These are phyloP conservation scores for Trichoderma koningii DNA, from an alignment of 2,329 filamentous ascomycete species.

Conservation along the genomic window DNA sequence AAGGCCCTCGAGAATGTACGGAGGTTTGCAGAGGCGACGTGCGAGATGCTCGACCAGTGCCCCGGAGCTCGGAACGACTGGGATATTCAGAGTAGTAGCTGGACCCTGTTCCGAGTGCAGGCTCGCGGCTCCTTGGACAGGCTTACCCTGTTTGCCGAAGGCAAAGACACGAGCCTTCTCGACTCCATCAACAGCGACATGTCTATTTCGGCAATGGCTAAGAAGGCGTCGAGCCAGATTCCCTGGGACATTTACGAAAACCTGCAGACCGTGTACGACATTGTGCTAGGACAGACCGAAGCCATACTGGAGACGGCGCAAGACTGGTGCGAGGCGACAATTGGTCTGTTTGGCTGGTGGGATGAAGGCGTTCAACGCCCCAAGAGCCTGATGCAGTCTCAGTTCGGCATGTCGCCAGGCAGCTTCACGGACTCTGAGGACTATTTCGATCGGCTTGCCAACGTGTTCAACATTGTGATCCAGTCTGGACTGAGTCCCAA, in stretches of 20 bases:
- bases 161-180: slow-evolving; percentile 54
- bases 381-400: slow-evolving; percentile 46
- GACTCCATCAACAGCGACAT: slow-evolving; percentile 40
- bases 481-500: slow-evolving; percentile 76
- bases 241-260: slow-evolving; percentile 91
- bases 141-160: slow-evolving; percentile 78
- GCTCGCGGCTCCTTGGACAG: slow-evolving; percentile 69
- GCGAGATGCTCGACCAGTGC: slow-evolving; percentile 70
- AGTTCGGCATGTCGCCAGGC: slow-evolving; percentile 40
- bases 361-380: slow-evolving; percentile 67
- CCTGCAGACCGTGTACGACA: slow-evolving; percentile 75
- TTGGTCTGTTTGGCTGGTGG: slow-evolving; percentile 90
- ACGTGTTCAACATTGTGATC: slow-evolving; percentile 69
- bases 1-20: slow-evolving; percentile 77
- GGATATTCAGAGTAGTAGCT: slow-evolving; percentile 80
- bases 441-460: slow-evolving; percentile 72
- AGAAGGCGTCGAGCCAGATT: slow-evolving; percentile 82
- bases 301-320: slow-evolving; percentile 76
- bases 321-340: slow-evolving; percentile 88
- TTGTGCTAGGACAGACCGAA: slow-evolving; percentile 73
- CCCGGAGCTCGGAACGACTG: slow-evolving; percentile 72
- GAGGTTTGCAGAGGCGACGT: slow-evolving; percentile 67
- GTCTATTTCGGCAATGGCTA: slow-evolving; percentile 64
- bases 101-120: slow-evolving; percentile 79
- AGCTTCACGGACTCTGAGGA: slow-evolving; percentile 60